Base-by-base conservation (phyloP, 2,329 filamentous ascomycete genomes). In the Aspergillus ochraceus region DNA sequence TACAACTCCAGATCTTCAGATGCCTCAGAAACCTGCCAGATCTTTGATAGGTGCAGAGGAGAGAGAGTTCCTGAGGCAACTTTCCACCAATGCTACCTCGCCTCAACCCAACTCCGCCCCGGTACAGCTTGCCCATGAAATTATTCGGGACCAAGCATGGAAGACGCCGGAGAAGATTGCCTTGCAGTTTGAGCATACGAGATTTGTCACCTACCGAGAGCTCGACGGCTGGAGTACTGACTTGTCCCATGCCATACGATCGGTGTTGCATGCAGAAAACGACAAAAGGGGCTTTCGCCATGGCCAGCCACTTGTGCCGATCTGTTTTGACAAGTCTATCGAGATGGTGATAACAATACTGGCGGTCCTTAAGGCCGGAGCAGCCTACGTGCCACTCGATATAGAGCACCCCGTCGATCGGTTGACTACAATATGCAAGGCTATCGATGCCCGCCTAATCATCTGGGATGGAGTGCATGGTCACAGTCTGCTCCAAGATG, bases 111-210 rank as follows among this genome's bases (percentile, higher is more conserved):
- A 11, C n/a, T n/a, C 11, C 6, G 2, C 11, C 10, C 3, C 24
- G 42, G 8, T 26, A 2, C 3, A 49, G 0, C 20, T 5, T 22
- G 24, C 45, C 19, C 14, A 50, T 12, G 42, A 59, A 2, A 49
- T 55, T 14, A 52, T 59, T 29, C 29, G 14, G 3, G 11, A 22
- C 8, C 53, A 55, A n/a, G 49, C 57, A 32, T 12, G n/a, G 12
- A 26, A 22, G 6, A 47, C 42, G 20, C 57, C 57, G n/a, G 20
- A 59, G 2, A 59, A 59, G 29, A 59, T 59, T 30, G 57, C 57
- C n/a, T 24, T 59, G 1, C 57, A 59, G 20, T 47, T 59, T 39
- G 52, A 59, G 49, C n/a, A 30, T n/a, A 55, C 39, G 4, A 19
- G 52, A 17, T 55, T 52, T 49, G 12, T 56, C 12, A 59, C 57